Conservation (phyloP, 352 stramenopile genomes). For the Globisporangium nodosum region DNA sequence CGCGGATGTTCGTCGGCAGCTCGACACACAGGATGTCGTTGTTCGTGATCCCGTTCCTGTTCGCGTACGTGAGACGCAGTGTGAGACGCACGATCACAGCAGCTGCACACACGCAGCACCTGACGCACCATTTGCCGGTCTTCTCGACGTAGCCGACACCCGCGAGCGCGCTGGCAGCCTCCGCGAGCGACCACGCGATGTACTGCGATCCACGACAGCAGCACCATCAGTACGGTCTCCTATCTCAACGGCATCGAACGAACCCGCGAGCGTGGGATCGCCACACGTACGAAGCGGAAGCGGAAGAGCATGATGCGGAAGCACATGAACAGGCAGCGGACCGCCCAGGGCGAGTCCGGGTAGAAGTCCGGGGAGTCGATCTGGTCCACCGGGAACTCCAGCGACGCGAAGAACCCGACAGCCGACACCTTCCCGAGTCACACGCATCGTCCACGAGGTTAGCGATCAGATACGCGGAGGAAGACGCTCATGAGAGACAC, state of each 20-base stretch:
- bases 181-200: conserved; percentile 82
- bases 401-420: conserved; percentile 62
- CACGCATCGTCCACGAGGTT: background rate
- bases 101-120: background rate
- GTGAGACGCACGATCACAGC: background rate
- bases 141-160: conserved; percentile 74
- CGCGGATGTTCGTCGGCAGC: conserved; percentile 79
- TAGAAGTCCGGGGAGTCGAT: conserved; percentile 80
- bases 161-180: conserved; percentile 62
- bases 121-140: conserved; percentile 65
- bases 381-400: conserved; percentile 69
- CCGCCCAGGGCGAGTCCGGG: conserved; percentile 43
- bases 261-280: background rate
- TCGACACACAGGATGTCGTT: conserved; percentile 83
- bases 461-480: background rate
- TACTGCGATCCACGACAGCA: conserved; percentile 32
- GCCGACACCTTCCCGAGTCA: conserved; percentile 42
- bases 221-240: background rate
- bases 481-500: background rate
- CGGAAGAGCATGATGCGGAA: conserved; percentile 74
- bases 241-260: background rate
- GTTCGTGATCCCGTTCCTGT: conserved; percentile 83
- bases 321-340: conserved; percentile 70
- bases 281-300: conserved; percentile 70
- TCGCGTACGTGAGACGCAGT: background rate